phyloP scores from a whole-genome alignment of 805 yeast genomes.

The Candida tammaniensis region DNA sequence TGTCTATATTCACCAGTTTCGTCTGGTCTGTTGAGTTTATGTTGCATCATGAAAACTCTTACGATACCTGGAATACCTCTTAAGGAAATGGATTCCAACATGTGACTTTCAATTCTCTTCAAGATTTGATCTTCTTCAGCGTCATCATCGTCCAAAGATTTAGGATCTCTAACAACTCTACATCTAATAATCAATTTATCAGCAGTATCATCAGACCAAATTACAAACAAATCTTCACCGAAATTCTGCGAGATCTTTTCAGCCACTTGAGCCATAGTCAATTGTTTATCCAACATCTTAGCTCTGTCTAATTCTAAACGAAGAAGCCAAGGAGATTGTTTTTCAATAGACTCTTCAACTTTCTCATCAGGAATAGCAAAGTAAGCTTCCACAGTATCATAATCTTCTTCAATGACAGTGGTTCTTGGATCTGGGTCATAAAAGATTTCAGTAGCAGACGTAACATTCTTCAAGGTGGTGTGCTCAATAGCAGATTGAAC shows the following conservation, averaged over 20 bases:
- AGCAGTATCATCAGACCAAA: constrained; percentile 99
- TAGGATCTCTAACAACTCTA: constrained; percentile 96
- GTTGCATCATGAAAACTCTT: constrained; percentile 88
- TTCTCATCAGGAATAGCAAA: constrained; percentile 98
- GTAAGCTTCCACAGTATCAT: constrained; percentile 95
- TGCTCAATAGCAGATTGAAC: constrained; percentile 97
- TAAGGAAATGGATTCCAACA: constrained; percentile 90
- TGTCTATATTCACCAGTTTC: constrained; percentile 83
- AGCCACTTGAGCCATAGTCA: constrained; percentile 98
- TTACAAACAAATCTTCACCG: constrained; percentile 92
- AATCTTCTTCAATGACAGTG: constrained; percentile 95
- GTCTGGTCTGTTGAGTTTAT: constrained; percentile 68
- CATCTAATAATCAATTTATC: constrained; percentile 96
- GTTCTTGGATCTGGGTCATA: constrained; percentile 98
- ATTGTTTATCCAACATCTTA: constrained; percentile 95
- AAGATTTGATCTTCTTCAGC: constrained; percentile 96
- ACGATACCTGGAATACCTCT: constrained; percentile 95
- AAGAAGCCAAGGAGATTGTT: constrained; percentile 96
- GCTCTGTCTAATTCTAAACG: constrained; percentile 98
- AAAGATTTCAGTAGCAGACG: constrained; percentile 95
- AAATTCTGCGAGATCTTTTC: constrained; percentile 90
- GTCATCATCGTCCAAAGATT: constrained; percentile 88
- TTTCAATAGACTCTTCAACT: constrained; percentile 88
- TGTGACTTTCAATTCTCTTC: constrained; percentile 91
- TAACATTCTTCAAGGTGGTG: constrained; percentile 89